Conservation (phyloP, 441 rosid genomes). For the Adansonia madagascariensis region DNA sequence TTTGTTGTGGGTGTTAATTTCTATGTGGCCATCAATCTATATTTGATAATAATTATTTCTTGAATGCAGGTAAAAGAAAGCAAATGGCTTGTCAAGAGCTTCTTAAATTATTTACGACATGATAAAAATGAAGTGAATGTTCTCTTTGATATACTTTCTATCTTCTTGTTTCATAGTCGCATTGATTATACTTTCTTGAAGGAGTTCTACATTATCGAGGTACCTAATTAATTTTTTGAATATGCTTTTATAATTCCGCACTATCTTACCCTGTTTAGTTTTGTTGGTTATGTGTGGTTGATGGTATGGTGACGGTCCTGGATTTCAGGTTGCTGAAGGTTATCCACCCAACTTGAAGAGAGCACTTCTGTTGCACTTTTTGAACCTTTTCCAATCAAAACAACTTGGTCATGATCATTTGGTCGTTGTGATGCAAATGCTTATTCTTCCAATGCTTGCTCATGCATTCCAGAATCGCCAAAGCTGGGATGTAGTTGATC, state of each 20-base stretch:
- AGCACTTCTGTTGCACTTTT: conserved; percentile 78
- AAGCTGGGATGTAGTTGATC: conserved; percentile 96
- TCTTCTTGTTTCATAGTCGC: conserved; percentile 88
- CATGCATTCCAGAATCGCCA: conserved; percentile 89
- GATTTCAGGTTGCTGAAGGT: conserved; percentile 88
- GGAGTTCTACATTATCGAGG: conserved; percentile 98
- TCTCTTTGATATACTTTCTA: conserved; percentile 90
- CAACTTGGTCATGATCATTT: conserved; percentile 89
- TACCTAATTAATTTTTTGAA: conserved; percentile 36
- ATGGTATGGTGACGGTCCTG: conserved; percentile 24
- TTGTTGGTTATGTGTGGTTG: conserved; percentile 2
- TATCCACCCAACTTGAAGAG: conserved; percentile 83
- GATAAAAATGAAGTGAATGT: conserved; percentile 82
- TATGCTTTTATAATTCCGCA: conserved; percentile 16
- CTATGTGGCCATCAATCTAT: conserved; percentile 10
- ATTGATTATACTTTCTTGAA: conserved; percentile 93
- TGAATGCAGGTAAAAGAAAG: conserved; percentile 94
- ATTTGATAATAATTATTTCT: conserved; percentile 29
- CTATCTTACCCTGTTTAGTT: not conserved
- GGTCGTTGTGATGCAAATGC: conserved; percentile 98
- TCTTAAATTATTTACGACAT: conserved; percentile 86
- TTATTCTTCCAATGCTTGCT: conserved; percentile 96
- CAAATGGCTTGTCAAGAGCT: conserved; percentile 99
- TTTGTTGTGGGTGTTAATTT: conserved; percentile 4
- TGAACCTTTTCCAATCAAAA: conserved; percentile 87